Base-by-base conservation (phyloP, 345 rosid genomes). In the Eucalyptus regnans region DNA sequence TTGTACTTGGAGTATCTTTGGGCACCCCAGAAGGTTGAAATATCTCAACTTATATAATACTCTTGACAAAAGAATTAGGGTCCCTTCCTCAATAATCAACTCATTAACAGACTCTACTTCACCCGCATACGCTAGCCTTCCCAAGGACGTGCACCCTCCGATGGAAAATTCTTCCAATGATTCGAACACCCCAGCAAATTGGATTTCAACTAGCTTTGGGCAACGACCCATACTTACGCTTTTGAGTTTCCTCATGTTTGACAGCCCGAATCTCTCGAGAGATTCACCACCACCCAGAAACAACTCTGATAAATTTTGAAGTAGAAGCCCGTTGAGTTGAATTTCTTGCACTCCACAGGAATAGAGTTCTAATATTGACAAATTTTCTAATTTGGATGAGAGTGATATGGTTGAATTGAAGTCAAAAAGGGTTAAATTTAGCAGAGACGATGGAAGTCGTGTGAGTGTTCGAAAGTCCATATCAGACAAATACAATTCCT, bases 221-320 rank as follows among this genome's bases (percentile, higher is more conserved):
- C 71, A n/a, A n/a, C n/a, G n/a, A n/a, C n/a, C n/a, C n/a, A n/a
- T n/a, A n/a, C 0, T 0, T 2, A 64, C 18, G 9, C 0, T 7
- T 13, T 13, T 13, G 41, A 66, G 79, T 9, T 66, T 66, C 20
- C 41, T 15, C 41, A 66, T n/a, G 79, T 66, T 31, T 31, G 79
- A 66, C 1, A 66, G 79, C 22, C 41, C 3, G 6, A 66, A 3
- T 31, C 79, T 66, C 79, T n/a, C 3, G 0, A 66, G 22, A 18
- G 79, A 3, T 7, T 1, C 17, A n/a, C 17, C 6, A 3, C 0
- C 0, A 0, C 0, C 0, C 3, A 64, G 1, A n/a, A 0, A 0
- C 79, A 66, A 66, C 43, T 4, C 4, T 16, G 6, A 0, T 8
- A 66, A 31, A 66, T 66, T 66, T 16, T 66, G 79, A 66, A 66